Base-by-base conservation (phyloP, 2,329 filamentous ascomycete genomes). In the Ceratocystis eucalypticola region DNA sequence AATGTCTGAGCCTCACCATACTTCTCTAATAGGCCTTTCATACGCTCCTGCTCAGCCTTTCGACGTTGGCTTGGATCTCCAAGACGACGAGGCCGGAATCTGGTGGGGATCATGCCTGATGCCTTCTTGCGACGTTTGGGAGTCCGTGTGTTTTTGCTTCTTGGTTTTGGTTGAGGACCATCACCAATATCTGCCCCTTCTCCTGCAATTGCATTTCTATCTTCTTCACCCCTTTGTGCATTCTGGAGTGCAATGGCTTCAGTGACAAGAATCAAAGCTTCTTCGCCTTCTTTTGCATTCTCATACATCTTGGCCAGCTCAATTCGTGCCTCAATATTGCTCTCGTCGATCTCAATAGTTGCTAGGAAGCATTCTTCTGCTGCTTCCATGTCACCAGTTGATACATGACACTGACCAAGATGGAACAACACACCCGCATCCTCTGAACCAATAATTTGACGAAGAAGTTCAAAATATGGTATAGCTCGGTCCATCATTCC, bases 271-370 rank as follows among this genome's bases (percentile, higher is more conserved):
- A 88, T 85, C 67, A 91, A 83, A 1, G 91, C 91, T 71, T 90
- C 85, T 71, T 91, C 88, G 25, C 83, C 85, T 76, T 87, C 84
- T 69, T 86, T 86, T 57, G 82, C 82, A 69, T 82, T 84, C 73
- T 95, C 90, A 72, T 95, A 96, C 74, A 96, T 84, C 71, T 88
- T 91, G 12, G 90, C 90, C 8, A 96, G 79, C 71, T 90, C 84
- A 37, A 89, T 84, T 48, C 90, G 86, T 48, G 90, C 89, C 69
- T 91, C 87, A 61, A 93, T 85, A 67, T 88, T 86, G 50, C 84
- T 79, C 57, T 85, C 78, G 69, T 95, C 88, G 68, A 85, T 81
- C 64, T 90, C 84, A 46, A 91, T 84, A 10, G 92, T 84, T 1
- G 84, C 84, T 28, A 90, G 81, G 71, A 92, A 94, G 72, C 85